Percentiles rank a stretch among this genome's conserved stretches.
These are phyloP conservation scores for Scheffersomyces stipitis DNA, from an alignment of 805 yeast species.

Conservation along the genomic window DNA sequence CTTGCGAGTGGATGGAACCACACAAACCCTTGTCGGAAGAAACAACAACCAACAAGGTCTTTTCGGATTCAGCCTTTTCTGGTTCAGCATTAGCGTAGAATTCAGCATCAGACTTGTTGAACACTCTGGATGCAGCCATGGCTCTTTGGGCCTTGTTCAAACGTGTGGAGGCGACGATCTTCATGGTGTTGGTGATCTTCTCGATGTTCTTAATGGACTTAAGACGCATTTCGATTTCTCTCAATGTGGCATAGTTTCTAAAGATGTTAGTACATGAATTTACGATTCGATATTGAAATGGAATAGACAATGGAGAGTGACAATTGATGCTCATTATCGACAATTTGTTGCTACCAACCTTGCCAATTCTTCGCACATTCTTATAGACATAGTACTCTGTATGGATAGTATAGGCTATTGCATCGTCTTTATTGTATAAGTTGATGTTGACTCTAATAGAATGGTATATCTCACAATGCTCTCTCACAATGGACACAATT, in stretches of 20 bases:
- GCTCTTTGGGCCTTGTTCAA: constrained; percentile 94
- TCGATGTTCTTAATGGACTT: constrained; percentile 98
- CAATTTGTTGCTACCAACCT: too few relatives aligned
- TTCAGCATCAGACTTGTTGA: constrained; percentile 75
- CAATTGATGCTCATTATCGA: too few relatives aligned
- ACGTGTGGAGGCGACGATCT: constrained; percentile 97
- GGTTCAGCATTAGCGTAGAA: constrained; percentile 84
- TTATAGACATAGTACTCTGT: too few relatives aligned
- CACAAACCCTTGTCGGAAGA: constrained; percentile 98
- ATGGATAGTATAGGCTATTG: too few relatives aligned
- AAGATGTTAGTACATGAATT: constrained; percentile 28
- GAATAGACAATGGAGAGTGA: too few relatives aligned
- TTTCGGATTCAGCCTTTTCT: constrained; percentile 52
- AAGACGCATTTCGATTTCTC: constrained; percentile 97
- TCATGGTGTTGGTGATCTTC: constrained; percentile 99
- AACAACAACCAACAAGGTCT: constrained; percentile 79
- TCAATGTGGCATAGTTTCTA: constrained; percentile 95
- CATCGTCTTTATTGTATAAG: too few relatives aligned
- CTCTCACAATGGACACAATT: too few relatives aligned
- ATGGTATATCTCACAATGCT: too few relatives aligned
- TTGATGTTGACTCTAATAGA: too few relatives aligned
- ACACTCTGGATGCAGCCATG: constrained; percentile 82
- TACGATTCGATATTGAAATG: too few relatives aligned
- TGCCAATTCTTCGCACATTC: too few relatives aligned
- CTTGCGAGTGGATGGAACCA: constrained; percentile 96